Evolutionary conservation across 495 filamentous ascomycete genomes (phyloP).

Genomic region (Neurospora sp.): DNA sequence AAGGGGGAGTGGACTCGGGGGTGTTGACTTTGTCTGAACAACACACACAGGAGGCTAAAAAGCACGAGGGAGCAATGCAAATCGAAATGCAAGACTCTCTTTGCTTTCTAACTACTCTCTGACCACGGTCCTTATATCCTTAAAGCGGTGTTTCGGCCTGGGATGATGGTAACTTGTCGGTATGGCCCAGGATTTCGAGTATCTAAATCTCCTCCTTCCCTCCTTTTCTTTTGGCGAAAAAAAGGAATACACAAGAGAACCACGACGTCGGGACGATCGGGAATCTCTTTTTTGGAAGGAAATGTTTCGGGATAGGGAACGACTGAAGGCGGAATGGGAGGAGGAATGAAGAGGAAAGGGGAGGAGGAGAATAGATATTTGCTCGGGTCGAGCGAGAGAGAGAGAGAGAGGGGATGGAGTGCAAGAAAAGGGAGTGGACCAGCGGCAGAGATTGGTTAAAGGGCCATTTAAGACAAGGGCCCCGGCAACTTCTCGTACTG

Average conservation of each 20-base stretch:
- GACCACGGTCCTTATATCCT: slow-evolving; percentile 16
- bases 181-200: slow-evolving; percentile 16
- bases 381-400: slow-evolving; percentile 28
- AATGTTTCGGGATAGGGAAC: slow-evolving; percentile 34
- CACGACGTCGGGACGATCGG: not conserved
- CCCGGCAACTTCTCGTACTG: slow-evolving; percentile 12
- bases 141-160: slow-evolving; percentile 4
- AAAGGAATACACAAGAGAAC: slow-evolving; percentile 20
- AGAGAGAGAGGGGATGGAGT: slow-evolving; percentile 41
- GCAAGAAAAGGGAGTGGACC: slow-evolving; percentile 45
- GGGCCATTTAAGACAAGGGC: slow-evolving; percentile 42
- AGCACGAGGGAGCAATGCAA: not conserved
- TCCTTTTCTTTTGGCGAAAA: slow-evolving; percentile 26
- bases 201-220: slow-evolving; percentile 32
- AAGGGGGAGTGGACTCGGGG: not conserved
- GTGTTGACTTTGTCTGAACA: slow-evolving; percentile 2
- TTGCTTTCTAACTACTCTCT: not conserved
- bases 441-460: slow-evolving; percentile 36
- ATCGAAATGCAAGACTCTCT: not conserved
- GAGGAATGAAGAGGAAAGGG: slow-evolving; percentile 38
- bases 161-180: slow-evolving; percentile 16
- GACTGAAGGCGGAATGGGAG: slow-evolving; percentile 46
- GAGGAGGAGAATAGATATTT: slow-evolving; percentile 45
- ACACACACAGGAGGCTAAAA: not conserved
- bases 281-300: slow-evolving; percentile 27